Evolutionary conservation across 2,329 filamentous ascomycete species (phyloP).

Genomic region (Furcasterigmium sp.): DNA sequence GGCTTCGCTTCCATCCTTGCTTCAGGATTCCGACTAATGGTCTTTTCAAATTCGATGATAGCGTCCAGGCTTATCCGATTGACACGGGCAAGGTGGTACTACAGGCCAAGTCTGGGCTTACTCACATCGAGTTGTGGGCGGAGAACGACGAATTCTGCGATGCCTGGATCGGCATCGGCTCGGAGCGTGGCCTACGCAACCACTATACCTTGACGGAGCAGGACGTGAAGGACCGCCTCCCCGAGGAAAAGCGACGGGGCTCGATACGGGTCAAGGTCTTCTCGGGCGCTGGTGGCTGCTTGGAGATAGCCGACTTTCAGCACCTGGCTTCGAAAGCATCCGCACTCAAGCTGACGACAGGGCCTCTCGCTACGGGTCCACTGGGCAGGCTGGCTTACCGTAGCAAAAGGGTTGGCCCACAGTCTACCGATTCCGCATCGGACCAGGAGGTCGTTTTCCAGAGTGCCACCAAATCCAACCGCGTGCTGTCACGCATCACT

Average conservation of each 20-base stretch:
- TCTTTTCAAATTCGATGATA: constrained; percentile 59
- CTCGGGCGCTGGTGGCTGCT: constrained; percentile 67
- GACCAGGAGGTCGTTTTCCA: constrained; percentile 71
- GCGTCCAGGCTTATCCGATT: constrained; percentile 80
- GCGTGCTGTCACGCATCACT: constrained; percentile 68
- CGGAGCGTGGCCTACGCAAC: neutral
- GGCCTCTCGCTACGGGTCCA: constrained; percentile 51
- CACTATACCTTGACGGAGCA: constrained; percentile 59
- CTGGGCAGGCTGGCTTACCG: constrained; percentile 68
- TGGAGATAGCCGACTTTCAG: constrained; percentile 73
- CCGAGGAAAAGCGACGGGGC: constrained; percentile 66
- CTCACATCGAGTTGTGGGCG: constrained; percentile 76
- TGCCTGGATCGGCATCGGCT: constrained; percentile 62
- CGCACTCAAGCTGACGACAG: constrained; percentile 65
- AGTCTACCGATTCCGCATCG: constrained; percentile 63
- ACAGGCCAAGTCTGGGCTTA: constrained; percentile 74
- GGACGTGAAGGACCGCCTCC: constrained; percentile 66
- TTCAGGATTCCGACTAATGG: constrained; percentile 79
- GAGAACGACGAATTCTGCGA: constrained; percentile 79
- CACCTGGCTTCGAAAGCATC: constrained; percentile 66
- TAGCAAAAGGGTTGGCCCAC: constrained; percentile 68
- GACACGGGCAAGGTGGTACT: constrained; percentile 72
- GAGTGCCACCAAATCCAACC: constrained; percentile 56
- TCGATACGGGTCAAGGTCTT: constrained; percentile 57
- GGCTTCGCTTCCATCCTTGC: constrained; percentile 85